Evolutionary conservation across 2,329 filamentous ascomycete species (phyloP).

Genomic region (Diaporthe citri): DNA sequence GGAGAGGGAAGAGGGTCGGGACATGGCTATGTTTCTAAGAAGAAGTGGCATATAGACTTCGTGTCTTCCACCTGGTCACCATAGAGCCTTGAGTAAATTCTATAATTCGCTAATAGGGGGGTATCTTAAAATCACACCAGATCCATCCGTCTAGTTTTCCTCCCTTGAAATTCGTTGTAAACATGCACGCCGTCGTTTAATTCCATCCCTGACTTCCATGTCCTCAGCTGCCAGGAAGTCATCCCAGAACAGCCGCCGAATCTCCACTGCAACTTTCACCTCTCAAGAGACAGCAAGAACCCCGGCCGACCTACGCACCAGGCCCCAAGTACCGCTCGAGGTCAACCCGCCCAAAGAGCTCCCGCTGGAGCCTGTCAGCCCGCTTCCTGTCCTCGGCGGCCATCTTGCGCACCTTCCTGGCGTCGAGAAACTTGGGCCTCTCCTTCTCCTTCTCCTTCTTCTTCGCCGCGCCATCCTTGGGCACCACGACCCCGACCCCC

Average conservation of each 20-base stretch:
- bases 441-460: conserved; percentile 58
- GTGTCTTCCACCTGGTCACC: not conserved
- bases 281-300: not conserved
- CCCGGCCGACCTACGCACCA: conserved; percentile 36
- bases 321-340: conserved; percentile 78
- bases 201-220: too few species aligned
- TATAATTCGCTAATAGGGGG: conserved; percentile 25
- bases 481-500: conserved; percentile 73
- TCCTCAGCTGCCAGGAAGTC: not conserved
- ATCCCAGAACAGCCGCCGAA: not conserved
- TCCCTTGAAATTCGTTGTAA: not conserved
- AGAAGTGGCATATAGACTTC: not conserved
- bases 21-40: conserved; percentile 36
- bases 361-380: conserved; percentile 72
- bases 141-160: conserved; percentile 8
- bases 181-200: not conserved
- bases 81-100: not conserved
- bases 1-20: conserved; percentile 7
- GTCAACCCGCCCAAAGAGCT: conserved; percentile 83
- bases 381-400: conserved; percentile 73
- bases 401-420: conserved; percentile 76
- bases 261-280: too few species aligned
- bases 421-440: conserved; percentile 69
- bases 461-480: conserved; percentile 56
- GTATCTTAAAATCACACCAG: conserved; percentile 19